A percentile compares a stretch with the other conserved stretches of the same genome.
Conservation (phyloP, 163 green algal genomes). For the Smithsoniella earleae region DNA sequence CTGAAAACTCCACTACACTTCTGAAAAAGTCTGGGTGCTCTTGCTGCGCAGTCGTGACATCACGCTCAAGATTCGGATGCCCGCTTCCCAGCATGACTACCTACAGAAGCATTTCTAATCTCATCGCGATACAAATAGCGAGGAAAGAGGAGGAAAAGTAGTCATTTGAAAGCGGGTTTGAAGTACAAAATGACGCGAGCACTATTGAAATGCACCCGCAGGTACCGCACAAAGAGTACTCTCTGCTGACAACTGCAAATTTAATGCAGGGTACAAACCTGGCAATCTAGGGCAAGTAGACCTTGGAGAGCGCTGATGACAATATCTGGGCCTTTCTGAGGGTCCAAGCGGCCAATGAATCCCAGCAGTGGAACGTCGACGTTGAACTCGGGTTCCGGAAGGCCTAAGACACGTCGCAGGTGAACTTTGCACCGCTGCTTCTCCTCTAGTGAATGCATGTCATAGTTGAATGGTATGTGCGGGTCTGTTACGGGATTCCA, state of each 20-base stretch:
- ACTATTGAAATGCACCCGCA: no score
- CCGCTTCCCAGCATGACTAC: conserved; percentile 78
- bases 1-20: conserved; percentile 70
- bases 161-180: no score
- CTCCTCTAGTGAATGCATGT: conserved; percentile 32
- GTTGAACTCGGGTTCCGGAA: conserved; percentile 36
- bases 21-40: conserved; percentile 49
- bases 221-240: no score
- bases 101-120: conserved; percentile 53
- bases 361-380: conserved; percentile 50
- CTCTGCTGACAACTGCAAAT: no score
- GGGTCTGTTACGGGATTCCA: conserved; percentile 62
- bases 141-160: no score
- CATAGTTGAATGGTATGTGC: conserved; percentile 44
- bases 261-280: no score
- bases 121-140: no score
- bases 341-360: conserved; percentile 80
- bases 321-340: conserved; percentile 85
- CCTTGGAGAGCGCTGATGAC: conserved; percentile 51
- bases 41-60: conserved; percentile 43
- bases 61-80: conserved; percentile 58
- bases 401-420: conserved; percentile 47
- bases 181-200: no score
- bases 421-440: conserved; percentile 70
- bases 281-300: conserved; percentile 45